Evolutionary conservation across 2,329 filamentous ascomycete genomes (phyloP), one percentile per base, ranked within the genome.

Genomic region (Trichoderma sp.): DNA sequence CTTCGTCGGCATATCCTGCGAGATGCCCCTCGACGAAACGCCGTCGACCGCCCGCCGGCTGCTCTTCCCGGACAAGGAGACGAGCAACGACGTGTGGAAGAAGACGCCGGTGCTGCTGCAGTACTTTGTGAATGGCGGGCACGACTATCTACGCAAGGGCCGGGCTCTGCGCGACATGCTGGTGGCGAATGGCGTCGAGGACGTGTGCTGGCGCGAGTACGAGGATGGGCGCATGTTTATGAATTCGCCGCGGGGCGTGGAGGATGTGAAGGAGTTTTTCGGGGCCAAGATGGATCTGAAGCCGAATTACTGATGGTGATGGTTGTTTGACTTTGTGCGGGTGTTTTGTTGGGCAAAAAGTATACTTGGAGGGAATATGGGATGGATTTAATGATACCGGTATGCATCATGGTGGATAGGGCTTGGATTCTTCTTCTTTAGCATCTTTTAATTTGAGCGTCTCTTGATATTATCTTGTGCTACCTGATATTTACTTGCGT

Each of bases 21-120:
- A 68, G 49, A 39, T 60, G 13, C 65, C 46, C 3, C 8, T 54
- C n/a, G 49, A 56, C 18, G 34, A 26, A 8, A 43, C n/a, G 11
- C 59, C 64, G 28, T 16, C 28, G 1, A 21, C 59, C 1, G 8
- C 59, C 8, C 65, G 59, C 21, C 58, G 55, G 16, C 26, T 68
- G 1, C 28, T 65, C 16, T 49, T n/a, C 16, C 59, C 60, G 3
- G 30, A 28, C 32, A 34, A 34, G 4, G 32, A 34, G 11, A 34
- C 13, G 21, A 28, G 59, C 10, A 30, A 34, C 4, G 18, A 58
- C 13, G 52, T 66, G 3, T 11, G 58, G 3, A 51, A 21, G 46
- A 59, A 69, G 51, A 69, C 67, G n/a, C 60, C 67, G 8, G 24
- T 69, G 18, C 34, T 69, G 11, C 30, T 69, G 32, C 43, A 69